These are phyloP conservation scores for Blastobotrys buckinghamii DNA, from an alignment of 1,139 yeast genomes.

Conservation along the genomic window DNA sequence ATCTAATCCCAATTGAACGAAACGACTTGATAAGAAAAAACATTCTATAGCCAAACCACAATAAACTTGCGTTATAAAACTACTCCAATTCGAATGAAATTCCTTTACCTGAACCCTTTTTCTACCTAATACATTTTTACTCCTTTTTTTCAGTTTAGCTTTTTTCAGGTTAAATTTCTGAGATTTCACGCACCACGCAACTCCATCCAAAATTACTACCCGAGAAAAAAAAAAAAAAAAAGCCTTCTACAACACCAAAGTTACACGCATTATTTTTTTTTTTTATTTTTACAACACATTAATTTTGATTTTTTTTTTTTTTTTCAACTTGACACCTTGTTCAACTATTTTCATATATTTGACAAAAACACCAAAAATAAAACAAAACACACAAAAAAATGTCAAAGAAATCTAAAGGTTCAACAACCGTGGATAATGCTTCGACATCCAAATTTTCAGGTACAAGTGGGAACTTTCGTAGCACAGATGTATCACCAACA, in stretches of 20 bases:
- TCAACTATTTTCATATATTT: neutral
- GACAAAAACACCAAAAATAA: neutral
- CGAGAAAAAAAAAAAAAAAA: too few species aligned
- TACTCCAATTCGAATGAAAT: too few species aligned
- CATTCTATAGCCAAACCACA: too few species aligned
- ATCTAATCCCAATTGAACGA: too few species aligned
- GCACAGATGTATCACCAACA: conserved; percentile 42
- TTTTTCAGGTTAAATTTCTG: too few species aligned
- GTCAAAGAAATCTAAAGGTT: conserved; percentile 1
- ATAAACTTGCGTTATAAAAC: too few species aligned
- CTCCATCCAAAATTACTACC: too few species aligned
- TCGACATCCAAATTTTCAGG: neutral
- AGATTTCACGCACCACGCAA: too few species aligned
- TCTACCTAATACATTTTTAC: too few species aligned
- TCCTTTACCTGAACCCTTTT: too few species aligned
- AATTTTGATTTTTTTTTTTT: neutral
- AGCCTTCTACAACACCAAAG: too few species aligned
- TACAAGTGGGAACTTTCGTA: conserved; percentile 25
- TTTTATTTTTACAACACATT: neutral
- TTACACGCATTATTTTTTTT: neutral
- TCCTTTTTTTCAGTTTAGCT: neutral
- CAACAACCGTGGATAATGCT: neutral
- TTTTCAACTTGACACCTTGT: neutral
- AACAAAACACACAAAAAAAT: neutral
- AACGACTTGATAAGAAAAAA: too few species aligned